phyloP scores from a whole-genome alignment of 257 asterid species.

The Lithospermum erythrorhizon region DNA sequence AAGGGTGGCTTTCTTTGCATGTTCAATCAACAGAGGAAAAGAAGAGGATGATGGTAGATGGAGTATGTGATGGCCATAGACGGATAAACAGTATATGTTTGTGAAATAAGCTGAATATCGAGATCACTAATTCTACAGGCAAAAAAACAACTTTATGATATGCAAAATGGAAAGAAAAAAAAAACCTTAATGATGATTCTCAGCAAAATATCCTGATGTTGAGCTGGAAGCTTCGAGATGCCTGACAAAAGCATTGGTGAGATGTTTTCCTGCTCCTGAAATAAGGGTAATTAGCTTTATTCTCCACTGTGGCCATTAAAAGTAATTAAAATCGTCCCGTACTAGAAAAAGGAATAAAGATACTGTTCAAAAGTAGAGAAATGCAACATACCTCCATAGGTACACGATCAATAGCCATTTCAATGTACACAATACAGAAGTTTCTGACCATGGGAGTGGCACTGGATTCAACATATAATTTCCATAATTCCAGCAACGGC shows the following conservation, averaged over 20 bases:
- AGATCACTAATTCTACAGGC: neutral
- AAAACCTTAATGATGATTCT: constrained; percentile 68
- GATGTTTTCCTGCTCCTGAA: constrained; percentile 69
- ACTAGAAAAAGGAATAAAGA: neutral
- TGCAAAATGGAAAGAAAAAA: constrained; percentile 3
- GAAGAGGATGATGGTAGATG: too few species aligned
- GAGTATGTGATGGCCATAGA: too few species aligned
- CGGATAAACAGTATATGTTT: too few species aligned
- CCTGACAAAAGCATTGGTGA: constrained; percentile 54
- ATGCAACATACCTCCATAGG: constrained; percentile 44
- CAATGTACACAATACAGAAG: constrained; percentile 81
- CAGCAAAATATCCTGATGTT: constrained; percentile 78
- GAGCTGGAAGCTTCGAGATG: constrained; percentile 73
- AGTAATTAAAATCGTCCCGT: neutral
- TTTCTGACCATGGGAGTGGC: constrained; percentile 76
- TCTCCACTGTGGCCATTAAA: neutral
- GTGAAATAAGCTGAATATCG: neutral
- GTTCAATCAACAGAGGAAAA: too few species aligned
- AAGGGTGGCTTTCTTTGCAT: too few species aligned
- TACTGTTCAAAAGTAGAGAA: neutral
- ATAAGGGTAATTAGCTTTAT: constrained; percentile 1
- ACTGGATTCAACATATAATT: constrained; percentile 57
- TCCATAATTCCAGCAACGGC: constrained; percentile 73
- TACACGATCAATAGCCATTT: constrained; percentile 87
- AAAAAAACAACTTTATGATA: neutral